Conservation (phyloP, 148 eudicot species). For the Beta vulgaris region DNA sequence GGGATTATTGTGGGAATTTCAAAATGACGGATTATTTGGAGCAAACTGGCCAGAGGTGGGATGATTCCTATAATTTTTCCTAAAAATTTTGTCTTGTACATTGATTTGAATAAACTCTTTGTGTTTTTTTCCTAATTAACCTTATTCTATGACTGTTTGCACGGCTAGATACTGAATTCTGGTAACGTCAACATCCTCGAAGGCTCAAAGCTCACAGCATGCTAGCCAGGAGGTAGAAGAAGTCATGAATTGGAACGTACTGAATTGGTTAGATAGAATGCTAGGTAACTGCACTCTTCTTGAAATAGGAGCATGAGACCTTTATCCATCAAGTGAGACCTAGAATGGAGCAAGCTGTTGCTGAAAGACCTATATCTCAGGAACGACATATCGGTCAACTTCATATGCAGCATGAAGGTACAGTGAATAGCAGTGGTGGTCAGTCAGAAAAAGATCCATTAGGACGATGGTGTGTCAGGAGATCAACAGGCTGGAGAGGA, state of each 20-base stretch:
- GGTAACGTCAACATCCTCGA: not conserved
- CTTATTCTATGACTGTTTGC: slow-evolving; percentile 13
- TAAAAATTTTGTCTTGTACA: not conserved
- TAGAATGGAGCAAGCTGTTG: slow-evolving; percentile 27
- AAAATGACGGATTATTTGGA: no score
- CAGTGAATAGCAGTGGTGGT: slow-evolving; percentile 14
- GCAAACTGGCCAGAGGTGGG: no score
- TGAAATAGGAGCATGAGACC: not conserved
- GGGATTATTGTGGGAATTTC: no score
- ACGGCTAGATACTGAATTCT: slow-evolving; percentile 6
- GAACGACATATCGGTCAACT: slow-evolving; percentile 6
- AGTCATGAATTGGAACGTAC: not conserved
- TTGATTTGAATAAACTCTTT: not conserved
- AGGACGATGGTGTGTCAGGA: slow-evolving; percentile 19
- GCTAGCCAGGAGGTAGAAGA: not conserved
- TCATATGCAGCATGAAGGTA: slow-evolving; percentile 15
- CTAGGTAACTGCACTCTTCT: not conserved
- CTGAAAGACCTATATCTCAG: slow-evolving; percentile 21
- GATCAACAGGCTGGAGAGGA: slow-evolving; percentile 19
- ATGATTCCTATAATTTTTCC: not conserved
- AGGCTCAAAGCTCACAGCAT: not conserved
- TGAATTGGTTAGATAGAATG: not conserved
- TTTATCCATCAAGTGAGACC: not conserved
- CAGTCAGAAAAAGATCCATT: slow-evolving; percentile 8
- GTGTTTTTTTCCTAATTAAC: not conserved